Evolutionary conservation across 495 filamentous ascomycete genomes (phyloP).

Genomic region (Neurospora sp.): DNA sequence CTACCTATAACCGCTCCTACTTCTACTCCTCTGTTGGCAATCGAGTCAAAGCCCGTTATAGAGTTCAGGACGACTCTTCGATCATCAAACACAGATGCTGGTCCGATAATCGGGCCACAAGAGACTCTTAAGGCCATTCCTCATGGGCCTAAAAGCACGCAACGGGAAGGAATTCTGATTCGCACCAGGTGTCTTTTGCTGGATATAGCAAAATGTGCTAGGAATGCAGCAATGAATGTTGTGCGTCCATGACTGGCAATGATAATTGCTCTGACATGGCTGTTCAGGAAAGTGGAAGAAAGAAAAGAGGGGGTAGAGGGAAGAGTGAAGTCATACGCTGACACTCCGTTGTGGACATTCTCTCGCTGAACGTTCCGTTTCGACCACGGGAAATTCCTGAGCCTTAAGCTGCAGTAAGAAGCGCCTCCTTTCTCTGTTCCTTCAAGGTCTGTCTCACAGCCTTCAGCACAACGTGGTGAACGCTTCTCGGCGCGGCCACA

Average conservation of each 20-base stretch:
- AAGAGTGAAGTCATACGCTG: not conserved
- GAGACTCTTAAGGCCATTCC: not conserved
- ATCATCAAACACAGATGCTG: not conserved
- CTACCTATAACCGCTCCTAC: not conserved
- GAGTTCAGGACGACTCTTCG: not conserved
- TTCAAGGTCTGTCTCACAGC: constrained; percentile 23
- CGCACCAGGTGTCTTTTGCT: not conserved
- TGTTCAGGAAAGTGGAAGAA: not conserved
- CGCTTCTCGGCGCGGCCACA: constrained; percentile 30
- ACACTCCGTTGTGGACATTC: not conserved
- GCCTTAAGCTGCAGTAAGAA: constrained; percentile 5
- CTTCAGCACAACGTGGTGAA: constrained; percentile 28
- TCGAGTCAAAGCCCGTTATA: not conserved
- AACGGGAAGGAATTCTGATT: not conserved
- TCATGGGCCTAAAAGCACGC: not conserved
- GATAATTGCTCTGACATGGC: not conserved
- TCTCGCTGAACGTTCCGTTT: not conserved
- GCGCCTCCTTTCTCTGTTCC: constrained; percentile 22
- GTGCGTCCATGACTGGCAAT: not conserved
- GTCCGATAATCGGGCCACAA: not conserved
- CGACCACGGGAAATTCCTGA: not conserved
- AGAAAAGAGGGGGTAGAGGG: not conserved
- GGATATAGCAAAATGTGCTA: not conserved
- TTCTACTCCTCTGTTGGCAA: not conserved
- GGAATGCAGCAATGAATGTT: not conserved